phyloP scores from a whole-genome alignment of 176 grass and related monocot species.

The Coix lacrymajobi region DNA sequence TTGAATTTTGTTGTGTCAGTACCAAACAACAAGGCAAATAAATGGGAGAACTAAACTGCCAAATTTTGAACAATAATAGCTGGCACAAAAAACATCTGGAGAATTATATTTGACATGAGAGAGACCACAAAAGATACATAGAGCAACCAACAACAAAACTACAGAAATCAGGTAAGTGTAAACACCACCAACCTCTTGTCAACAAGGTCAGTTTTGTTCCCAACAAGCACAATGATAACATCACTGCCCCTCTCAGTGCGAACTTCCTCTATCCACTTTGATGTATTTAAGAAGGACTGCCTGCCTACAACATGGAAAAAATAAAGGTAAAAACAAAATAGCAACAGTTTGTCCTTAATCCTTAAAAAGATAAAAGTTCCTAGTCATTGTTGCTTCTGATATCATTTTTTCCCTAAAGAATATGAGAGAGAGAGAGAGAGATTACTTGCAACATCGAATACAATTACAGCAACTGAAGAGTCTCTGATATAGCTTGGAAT shows the following conservation, averaged over 20 bases:
- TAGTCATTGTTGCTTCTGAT: background rate
- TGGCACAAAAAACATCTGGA: background rate
- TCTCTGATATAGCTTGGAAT: slow-evolving; percentile 98
- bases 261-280: slow-evolving; percentile 99
- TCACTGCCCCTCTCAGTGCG: slow-evolving; percentile 96
- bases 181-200: slow-evolving; percentile 82
- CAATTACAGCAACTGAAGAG: slow-evolving; percentile 95
- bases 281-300: slow-evolving; percentile 98
- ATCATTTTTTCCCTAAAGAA: background rate
- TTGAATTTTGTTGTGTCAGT: background rate
- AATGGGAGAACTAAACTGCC: background rate
- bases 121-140: background rate
- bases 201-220: slow-evolving; percentile 98
- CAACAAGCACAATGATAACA: slow-evolving; percentile 98
- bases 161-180: background rate
- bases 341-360: background rate
- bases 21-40: background rate
- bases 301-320: slow-evolving; percentile 48
- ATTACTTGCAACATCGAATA: slow-evolving; percentile 97
- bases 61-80: background rate
- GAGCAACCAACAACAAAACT: background rate
- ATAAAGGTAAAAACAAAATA: background rate
- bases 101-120: background rate
- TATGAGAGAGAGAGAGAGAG: background rate
- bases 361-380: background rate